A percentile compares a stretch with the other conserved stretches of the same genome.
Conservation (phyloP, 805 yeast species). For the Pichia sporocuriosa region DNA sequence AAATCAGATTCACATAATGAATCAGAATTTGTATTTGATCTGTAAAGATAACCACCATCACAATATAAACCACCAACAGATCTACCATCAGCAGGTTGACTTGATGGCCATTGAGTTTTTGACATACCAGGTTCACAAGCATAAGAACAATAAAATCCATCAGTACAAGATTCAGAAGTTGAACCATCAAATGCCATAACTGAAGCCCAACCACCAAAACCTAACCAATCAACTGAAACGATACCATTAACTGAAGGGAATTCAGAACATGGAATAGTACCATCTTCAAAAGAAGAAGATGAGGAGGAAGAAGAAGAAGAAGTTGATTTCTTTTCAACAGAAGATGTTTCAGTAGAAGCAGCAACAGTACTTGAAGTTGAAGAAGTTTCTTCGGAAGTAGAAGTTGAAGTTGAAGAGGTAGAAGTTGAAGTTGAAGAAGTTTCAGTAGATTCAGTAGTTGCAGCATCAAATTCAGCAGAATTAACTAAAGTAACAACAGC, state of each 20-base stretch:
- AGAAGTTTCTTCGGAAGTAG: constrained; percentile 21
- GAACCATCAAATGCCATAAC: constrained; percentile 41
- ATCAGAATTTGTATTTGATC: constrained; percentile 43
- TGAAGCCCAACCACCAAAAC: constrained; percentile 61
- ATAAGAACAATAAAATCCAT: constrained; percentile 68
- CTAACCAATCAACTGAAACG: constrained; percentile 50
- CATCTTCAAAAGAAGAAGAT: constrained; percentile 56
- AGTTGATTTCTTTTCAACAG: constrained; percentile 34
- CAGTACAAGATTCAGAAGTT: constrained; percentile 48
- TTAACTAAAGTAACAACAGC: constrained; percentile 15
- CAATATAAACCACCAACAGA: constrained; percentile 69
- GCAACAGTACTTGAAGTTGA: constrained; percentile 13
- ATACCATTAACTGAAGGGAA: constrained; percentile 68
- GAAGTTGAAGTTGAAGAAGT: constrained; percentile 23
- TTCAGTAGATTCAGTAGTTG: constrained; percentile 7
- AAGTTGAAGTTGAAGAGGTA: constrained; percentile 34
- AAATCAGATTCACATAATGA: constrained; percentile 63
- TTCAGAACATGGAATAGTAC: constrained; percentile 56
- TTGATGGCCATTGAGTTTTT: constrained; percentile 71
- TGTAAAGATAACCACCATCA: constrained; percentile 53
- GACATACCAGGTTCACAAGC: constrained; percentile 79
- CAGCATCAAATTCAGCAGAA: neutral
- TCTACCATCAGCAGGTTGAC: constrained; percentile 61
- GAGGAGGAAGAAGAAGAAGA: constrained; percentile 27
- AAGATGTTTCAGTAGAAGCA: constrained; percentile 7